These are phyloP conservation scores for Alternaria sp. DNA, from an alignment of 2,329 filamentous ascomycete genomes.

Conservation along the genomic window DNA sequence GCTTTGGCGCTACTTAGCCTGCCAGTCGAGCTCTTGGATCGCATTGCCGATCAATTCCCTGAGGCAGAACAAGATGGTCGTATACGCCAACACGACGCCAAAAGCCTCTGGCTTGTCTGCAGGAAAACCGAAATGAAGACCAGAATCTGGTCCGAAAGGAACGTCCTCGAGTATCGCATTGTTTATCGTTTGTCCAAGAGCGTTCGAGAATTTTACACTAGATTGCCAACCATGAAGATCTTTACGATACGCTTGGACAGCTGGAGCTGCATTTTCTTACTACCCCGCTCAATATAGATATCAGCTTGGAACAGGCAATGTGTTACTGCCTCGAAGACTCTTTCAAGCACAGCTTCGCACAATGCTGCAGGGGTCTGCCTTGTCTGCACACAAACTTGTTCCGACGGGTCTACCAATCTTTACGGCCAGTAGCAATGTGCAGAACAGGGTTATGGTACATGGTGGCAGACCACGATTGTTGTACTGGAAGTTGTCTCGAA, in stretches of 20 bases:
- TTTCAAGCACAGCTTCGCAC: neutral
- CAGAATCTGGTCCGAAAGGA: too few relatives aligned
- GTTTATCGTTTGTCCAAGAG: too few relatives aligned
- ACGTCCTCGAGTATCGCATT: too few relatives aligned
- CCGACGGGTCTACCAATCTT: neutral
- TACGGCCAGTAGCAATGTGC: neutral
- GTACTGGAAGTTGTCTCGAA: too few relatives aligned
- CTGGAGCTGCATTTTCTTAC: neutral
- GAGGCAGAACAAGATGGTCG: neutral
- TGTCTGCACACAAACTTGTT: neutral
- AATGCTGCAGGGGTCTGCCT: neutral
- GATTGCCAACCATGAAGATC: neutral
- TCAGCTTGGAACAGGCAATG: neutral
- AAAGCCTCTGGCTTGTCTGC: neutral
- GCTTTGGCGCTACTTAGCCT: too few relatives aligned
- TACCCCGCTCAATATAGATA: neutral
- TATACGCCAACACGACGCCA: neutral
- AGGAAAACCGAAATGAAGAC: neutral
- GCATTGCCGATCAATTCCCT: too few relatives aligned
- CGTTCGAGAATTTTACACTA: neutral
- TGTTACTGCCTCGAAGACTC: neutral
- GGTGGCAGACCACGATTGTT: too few relatives aligned
- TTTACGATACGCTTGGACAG: neutral
- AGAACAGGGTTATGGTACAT: too few relatives aligned
- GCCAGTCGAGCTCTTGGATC: too few relatives aligned